Evolutionary conservation across 1,284 basidiomycete species (phyloP).

Genomic region (Rhodotorula sp.): DNA sequence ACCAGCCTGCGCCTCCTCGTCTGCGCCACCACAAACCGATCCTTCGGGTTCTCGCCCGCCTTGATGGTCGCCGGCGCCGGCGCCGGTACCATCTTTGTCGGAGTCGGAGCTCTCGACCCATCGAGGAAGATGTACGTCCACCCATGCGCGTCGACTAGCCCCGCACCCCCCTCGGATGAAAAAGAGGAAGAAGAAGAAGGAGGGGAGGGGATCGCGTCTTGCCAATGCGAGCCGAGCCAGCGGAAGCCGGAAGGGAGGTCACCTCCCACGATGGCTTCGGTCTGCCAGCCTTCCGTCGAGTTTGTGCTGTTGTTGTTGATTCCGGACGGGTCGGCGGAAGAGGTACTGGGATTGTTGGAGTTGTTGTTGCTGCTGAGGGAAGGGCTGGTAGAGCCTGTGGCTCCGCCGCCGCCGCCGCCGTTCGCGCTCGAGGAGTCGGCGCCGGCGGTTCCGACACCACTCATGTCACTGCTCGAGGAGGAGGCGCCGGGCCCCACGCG

Average conservation of each 20-base stretch:
- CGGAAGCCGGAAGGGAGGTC: conserved; percentile 20
- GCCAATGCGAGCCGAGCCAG: conserved; percentile 21
- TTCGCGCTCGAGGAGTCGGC: neutral
- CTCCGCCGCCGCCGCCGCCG: neutral
- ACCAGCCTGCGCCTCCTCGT: conserved; percentile 14
- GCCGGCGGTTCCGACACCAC: too few relatives aligned
- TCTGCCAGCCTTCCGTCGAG: conserved; percentile 4
- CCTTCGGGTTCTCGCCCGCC: too few relatives aligned
- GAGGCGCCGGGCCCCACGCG: neutral
- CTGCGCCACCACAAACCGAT: conserved; percentile 5
- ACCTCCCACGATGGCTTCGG: conserved; percentile 26
- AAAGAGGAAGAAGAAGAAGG: too few relatives aligned
- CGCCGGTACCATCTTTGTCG: neutral
- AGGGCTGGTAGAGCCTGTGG: neutral
- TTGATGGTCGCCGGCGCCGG: conserved; percentile 7
- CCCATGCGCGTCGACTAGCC: conserved; percentile 15
- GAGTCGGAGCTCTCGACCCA: conserved; percentile 11
- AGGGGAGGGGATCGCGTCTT: neutral
- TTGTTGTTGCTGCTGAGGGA: neutral
- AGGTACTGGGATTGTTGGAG: too few relatives aligned
- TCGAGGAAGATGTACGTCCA: conserved; percentile 34
- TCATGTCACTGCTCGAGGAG: too few relatives aligned
- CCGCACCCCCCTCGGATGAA: neutral
- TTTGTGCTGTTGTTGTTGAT: too few relatives aligned
- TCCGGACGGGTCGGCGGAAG: too few relatives aligned